Conservation (phyloP, 169 alveolate species). For the Neospora caninum region DNA sequence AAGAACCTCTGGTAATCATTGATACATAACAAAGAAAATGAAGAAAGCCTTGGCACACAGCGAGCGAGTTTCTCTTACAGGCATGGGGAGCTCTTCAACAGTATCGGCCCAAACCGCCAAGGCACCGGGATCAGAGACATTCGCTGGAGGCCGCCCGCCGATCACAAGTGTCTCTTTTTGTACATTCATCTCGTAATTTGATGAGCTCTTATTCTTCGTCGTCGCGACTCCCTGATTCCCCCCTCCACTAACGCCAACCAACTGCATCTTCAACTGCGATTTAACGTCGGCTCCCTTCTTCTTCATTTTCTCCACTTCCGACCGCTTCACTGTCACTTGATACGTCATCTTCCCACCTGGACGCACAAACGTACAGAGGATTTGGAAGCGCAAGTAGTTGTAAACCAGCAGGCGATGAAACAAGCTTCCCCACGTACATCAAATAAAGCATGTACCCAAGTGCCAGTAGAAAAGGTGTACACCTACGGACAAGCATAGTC, state of each 20-base stretch:
- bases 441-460: too few relatives aligned
- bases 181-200: conserved; percentile 26
- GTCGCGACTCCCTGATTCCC: conserved; percentile 46
- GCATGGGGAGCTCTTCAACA: conserved; percentile 68
- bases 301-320: conserved; percentile 76
- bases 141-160: conserved; percentile 80
- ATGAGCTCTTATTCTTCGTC: conserved; percentile 28
- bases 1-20: too few relatives aligned
- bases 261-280: conserved; percentile 64
- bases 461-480: too few relatives aligned
- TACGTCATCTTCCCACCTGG: conserved; percentile 85
- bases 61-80: conserved; percentile 54
- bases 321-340: conserved; percentile 75
- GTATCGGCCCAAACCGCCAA: conserved; percentile 73
- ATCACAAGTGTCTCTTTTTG: conserved; percentile 72
- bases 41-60: too few relatives aligned
- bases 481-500: too few relatives aligned
- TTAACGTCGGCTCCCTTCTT: conserved; percentile 78
- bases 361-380: background rate
- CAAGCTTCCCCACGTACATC: too few relatives aligned
- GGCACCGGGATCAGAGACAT: conserved; percentile 79
- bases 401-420: too few relatives aligned
- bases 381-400: background rate
- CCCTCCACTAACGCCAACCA: conserved; percentile 32
- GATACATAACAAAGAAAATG: too few relatives aligned